Percentiles rank a stretch among this genome's conserved stretches.
Evolutionary conservation across 1,284 basidiomycete genomes (phyloP).

Genomic region (Butyriboletus regius): DNA sequence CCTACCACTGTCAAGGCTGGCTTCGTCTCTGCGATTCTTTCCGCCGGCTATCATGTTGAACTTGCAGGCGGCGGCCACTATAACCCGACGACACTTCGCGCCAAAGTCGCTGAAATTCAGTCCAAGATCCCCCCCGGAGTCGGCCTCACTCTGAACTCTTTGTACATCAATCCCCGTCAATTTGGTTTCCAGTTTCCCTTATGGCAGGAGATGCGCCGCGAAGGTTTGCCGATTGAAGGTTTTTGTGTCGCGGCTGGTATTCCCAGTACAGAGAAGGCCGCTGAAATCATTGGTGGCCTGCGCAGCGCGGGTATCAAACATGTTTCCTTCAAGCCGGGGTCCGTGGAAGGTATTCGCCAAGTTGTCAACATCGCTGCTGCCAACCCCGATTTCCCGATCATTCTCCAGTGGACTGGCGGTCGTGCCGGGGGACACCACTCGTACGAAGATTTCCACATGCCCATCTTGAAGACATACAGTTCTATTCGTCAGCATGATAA

Average conservation of each 20-base stretch:
- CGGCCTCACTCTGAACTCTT: constrained; percentile 87
- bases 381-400: constrained; percentile 95
- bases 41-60: constrained; percentile 93
- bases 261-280: constrained; percentile 86
- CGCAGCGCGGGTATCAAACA: constrained; percentile 82
- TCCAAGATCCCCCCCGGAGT: constrained; percentile 75
- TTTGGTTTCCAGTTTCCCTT: constrained; percentile 94
- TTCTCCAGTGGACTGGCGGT: constrained; percentile 97
- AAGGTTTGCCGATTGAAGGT: constrained; percentile 92
- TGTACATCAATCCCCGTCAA: constrained; percentile 98
- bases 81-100: constrained; percentile 78
- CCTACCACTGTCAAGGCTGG: constrained; percentile 88
- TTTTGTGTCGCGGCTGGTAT: constrained; percentile 97
- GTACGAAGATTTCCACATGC: constrained; percentile 97
- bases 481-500: constrained; percentile 85
- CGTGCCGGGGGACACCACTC: constrained; percentile 99
- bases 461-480: constrained; percentile 84
- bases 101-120: constrained; percentile 86
- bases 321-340: constrained; percentile 95
- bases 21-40: constrained; percentile 84
- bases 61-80: constrained; percentile 97
- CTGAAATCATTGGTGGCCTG: constrained; percentile 80
- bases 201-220: constrained; percentile 94
- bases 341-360: constrained; percentile 92
- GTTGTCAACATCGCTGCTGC: constrained; percentile 92